Base-by-base conservation (phyloP, 1,139 yeast genomes). In the Scheffersomyces cryptocercus region DNA sequence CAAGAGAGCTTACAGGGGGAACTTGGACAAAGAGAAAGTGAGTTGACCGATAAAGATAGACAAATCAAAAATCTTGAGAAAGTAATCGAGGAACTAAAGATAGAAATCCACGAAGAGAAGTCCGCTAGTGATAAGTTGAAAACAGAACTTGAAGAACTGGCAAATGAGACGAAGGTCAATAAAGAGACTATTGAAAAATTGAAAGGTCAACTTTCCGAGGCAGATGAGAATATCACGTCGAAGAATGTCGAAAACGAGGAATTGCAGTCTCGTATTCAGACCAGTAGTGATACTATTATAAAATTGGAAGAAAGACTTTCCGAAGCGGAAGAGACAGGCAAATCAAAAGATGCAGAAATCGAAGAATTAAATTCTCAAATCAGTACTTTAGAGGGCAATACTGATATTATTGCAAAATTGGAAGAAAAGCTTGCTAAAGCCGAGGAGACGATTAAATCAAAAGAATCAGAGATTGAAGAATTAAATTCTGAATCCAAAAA, bases 341-440 rank as follows among this genome's bases (percentile, higher is more conserved):
- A 45, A 48, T 26, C 38, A 40, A 14, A 41, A 41, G 37, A 37
- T 45, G n/a, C 41, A 42, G n/a, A 16, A 26, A 10, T 45, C 49
- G 26, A 36, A 3, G 39, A 13, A 13, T 13, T 13, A 13, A 13
- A 13, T 13, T 13, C 42, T 33, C 29, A 41, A 9, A 12, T 36
- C 36, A 13, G 38, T 34, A n/a, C 37, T 24, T 24, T 42, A 41
- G 24, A 35, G 42, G 8, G 40, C 30, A 0, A 30, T 32, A n/a
- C 40, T 44, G 36, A 26, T 16, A 10, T 24, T 20, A 15, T 24
- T 10, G 28, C 14, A 37, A 31, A 37, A 34, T 8, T 36, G 16
- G 39, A 40, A 20, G 40, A 32, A 12, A 14, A 9, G 9, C 28
- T 31, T 30, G 8, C 37, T 13, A 32, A 41, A 41, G 31, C 29